Base-by-base conservation (phyloP, 2,329 filamentous ascomycete genomes). In the Thermothelomyces thermophilus region DNA sequence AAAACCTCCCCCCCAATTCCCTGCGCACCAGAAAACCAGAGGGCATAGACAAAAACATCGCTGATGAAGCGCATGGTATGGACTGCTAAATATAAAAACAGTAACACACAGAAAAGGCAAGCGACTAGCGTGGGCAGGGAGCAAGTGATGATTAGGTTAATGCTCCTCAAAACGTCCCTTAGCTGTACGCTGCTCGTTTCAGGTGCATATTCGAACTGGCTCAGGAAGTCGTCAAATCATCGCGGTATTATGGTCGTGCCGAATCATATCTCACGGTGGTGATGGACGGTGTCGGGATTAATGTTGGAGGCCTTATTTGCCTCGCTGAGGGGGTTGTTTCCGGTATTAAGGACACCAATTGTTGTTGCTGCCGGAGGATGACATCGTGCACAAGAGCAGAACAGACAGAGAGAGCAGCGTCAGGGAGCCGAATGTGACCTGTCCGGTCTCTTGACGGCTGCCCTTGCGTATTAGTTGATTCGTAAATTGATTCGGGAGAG, bases 281-380 rank as follows among this genome's bases (percentile, higher is more conserved):
- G 16, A 9, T n/a, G 5, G 14, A 20, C 17, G 41, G 3, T 2
- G 45, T 26, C 50, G 45, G 41, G 14, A 52, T 52, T 52, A 52
- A 46, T 19, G 50, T 48, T n/a, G 41, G 45, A 48, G 45, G 50
- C 24, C 24, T 28, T 41, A 2, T 17, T 7, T 20, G 41, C 50
- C 50, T 52, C 46, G 34, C 40, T 45, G 45, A 26, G 37, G 10
- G 17, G 14, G 11, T 44, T 14, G 26, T 39, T 36, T 45, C 36
- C 50, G 50, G 46, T 30, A 52, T 51, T 46, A 51, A 28, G 30
- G 48, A 39, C 35, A 33, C 37, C 42, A 33, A 3, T 22, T 22
- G 17, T 11, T 16, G 9, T 9, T 30, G 43, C 10, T 22, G 43
- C 5, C 26, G 20, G 16, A 17, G 30, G 30, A 17, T 41, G 35